These are phyloP conservation scores for Cytospora piceicola DNA, from an alignment of 2,329 filamentous ascomycete species.

Conservation along the genomic window DNA sequence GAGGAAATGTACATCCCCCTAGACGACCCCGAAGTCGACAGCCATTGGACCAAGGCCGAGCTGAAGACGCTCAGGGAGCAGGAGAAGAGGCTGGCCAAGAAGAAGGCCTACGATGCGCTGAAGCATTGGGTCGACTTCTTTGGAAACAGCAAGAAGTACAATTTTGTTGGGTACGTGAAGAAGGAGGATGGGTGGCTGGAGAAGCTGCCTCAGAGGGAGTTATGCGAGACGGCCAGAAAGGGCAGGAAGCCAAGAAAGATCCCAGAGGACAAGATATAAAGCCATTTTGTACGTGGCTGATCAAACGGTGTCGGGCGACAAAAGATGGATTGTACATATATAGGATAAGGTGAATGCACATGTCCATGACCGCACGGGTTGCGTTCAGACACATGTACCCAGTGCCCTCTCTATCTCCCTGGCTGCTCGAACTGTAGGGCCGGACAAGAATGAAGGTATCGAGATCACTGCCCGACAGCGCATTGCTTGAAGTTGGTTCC, in stretches of 20 bases:
- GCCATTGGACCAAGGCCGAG: conserved; percentile 58
- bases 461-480: no score
- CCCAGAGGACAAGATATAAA: conserved; percentile 43
- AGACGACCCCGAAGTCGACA: conserved; percentile 66
- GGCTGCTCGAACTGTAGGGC: not conserved
- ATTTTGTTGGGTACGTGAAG: conserved; percentile 75
- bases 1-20: conserved; percentile 81
- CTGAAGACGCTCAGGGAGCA: conserved; percentile 57
- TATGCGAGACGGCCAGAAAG: conserved; percentile 74
- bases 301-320: not conserved
- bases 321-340: not conserved
- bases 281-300: not conserved
- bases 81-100: conserved; percentile 68
- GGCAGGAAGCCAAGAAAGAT: conserved; percentile 58
- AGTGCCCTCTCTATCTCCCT: not conserved
- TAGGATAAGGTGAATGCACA: not conserved
- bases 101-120: conserved; percentile 68
- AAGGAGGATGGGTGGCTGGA: conserved; percentile 64
- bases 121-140: conserved; percentile 87
- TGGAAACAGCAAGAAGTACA: conserved; percentile 77
- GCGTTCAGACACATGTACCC: not conserved
- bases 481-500: no score
- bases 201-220: conserved; percentile 60
- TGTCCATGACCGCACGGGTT: not conserved
- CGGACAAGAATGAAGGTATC: not conserved